Percentiles rank a stretch among this genome's conserved stretches.
phyloP scores from a whole-genome alignment of 352 stramenopile genomes.

The Phytophthora quininea region DNA sequence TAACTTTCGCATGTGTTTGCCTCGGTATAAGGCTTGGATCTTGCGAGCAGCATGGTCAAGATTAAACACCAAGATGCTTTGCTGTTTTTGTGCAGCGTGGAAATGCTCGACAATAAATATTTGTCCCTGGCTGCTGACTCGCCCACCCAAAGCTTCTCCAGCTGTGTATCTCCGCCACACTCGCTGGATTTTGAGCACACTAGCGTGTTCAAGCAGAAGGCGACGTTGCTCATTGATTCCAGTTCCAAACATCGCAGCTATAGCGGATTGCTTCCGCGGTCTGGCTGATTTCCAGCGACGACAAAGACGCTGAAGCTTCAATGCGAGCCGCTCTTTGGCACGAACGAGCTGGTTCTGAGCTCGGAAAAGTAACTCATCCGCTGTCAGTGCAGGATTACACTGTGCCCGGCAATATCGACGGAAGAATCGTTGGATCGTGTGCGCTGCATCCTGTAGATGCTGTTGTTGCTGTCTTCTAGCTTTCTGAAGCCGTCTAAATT shows the following conservation, averaged over 20 bases:
- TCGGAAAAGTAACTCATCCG: constrained; percentile 46
- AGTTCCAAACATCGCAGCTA: constrained; percentile 13
- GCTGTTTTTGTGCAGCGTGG: constrained; percentile 36
- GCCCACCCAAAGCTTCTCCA: constrained; percentile 9
- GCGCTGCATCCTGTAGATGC: constrained; percentile 23
- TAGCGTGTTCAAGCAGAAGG: constrained; percentile 13
- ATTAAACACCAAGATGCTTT: constrained; percentile 20
- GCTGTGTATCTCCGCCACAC: constrained; percentile 44
- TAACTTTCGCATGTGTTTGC: constrained; percentile 49
- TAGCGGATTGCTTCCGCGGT: constrained; percentile 4
- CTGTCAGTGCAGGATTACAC: neutral
- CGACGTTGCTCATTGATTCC: constrained; percentile 17
- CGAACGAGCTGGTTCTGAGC: constrained; percentile 38
- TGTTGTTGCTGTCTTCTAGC: constrained; percentile 13
- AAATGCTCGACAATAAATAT: constrained; percentile 55
- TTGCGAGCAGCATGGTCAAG: constrained; percentile 44
- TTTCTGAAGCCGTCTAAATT: constrained; percentile 30
- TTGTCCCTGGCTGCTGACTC: constrained; percentile 26
- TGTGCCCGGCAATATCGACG: constrained; percentile 13
- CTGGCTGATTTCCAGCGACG: constrained; percentile 26
- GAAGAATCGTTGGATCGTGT: constrained; percentile 37
- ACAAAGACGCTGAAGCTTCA: constrained; percentile 52
- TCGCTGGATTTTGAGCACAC: constrained; percentile 44
- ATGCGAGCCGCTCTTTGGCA: constrained; percentile 45
- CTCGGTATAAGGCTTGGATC: constrained; percentile 64